Evolutionary conservation across 768 basidiomycete genomes (phyloP).

Genomic region (Lentinula aciculospora): DNA sequence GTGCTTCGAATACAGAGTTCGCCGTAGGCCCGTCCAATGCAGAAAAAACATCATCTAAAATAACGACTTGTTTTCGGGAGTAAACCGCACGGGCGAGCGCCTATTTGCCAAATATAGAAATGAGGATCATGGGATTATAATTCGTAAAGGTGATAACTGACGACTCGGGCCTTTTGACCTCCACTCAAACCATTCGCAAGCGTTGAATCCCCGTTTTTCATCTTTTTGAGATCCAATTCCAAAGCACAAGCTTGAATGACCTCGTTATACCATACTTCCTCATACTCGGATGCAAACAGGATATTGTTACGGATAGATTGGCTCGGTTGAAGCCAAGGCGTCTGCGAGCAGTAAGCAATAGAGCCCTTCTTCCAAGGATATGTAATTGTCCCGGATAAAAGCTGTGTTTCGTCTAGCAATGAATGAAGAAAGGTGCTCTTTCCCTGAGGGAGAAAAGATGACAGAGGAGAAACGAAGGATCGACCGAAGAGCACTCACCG

Average conservation of each 20-base stretch:
- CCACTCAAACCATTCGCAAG: constrained; percentile 9
- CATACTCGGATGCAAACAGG: constrained; percentile 6
- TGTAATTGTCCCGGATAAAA: constrained; percentile 3
- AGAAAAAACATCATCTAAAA: constrained; percentile 10
- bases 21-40: constrained; percentile 10
- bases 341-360: constrained; percentile 12
- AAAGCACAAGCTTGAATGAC: constrained; percentile 8
- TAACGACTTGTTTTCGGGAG: background rate
- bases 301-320: constrained; percentile 11
- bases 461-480: background rate
- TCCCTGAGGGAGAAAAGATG: background rate
- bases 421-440: constrained; percentile 9
- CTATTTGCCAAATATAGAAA: background rate
- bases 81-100: constrained; percentile 13
- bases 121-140: background rate
- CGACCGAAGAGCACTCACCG: background rate
- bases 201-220: constrained; percentile 4
- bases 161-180: constrained; percentile 11
- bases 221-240: constrained; percentile 4
- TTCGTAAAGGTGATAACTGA: background rate
- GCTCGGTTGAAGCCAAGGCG: constrained; percentile 11
- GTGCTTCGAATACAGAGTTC: constrained; percentile 5
- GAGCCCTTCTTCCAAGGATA: constrained; percentile 1
- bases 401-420: constrained; percentile 8
- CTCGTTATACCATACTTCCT: constrained; percentile 7